These are phyloP conservation scores for Erythrobasidium hasegawianum DNA, from an alignment of 1,284 basidiomycete species.

Conservation along the genomic window DNA sequence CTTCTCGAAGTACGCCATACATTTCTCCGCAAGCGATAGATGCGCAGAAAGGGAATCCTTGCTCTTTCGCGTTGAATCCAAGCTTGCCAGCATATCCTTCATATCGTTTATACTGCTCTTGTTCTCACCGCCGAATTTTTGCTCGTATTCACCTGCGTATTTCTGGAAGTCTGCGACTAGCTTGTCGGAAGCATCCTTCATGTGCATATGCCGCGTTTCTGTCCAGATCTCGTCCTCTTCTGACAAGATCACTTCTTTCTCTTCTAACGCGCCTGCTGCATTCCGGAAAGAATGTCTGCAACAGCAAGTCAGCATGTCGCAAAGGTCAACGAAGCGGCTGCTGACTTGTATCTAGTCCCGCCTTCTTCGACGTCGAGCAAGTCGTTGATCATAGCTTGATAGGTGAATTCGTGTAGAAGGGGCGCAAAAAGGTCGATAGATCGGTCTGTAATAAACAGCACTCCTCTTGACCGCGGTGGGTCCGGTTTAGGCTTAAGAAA, in stretches of 20 bases:
- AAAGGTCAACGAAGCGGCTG: too few relatives aligned
- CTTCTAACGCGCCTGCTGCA: conserved; percentile 66
- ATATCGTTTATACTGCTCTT: conserved; percentile 87
- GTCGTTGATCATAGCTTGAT: conserved; percentile 98
- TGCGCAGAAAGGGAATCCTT: conserved; percentile 95
- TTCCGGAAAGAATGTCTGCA: conserved; percentile 44
- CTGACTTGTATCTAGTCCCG: conserved; percentile 82
- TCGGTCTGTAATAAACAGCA: conserved; percentile 91
- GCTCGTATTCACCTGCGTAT: conserved; percentile 84
- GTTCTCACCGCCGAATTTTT: conserved; percentile 67
- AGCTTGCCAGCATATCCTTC: conserved; percentile 95
- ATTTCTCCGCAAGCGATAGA: conserved; percentile 94
- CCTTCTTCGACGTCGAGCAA: conserved; percentile 74
- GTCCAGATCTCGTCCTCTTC: conserved; percentile 90
- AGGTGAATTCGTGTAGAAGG: conserved; percentile 94
- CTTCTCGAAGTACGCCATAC: conserved; percentile 88
- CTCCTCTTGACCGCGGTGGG: conserved; percentile 64
- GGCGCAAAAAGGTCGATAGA: conserved; percentile 90
- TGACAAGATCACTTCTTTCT: conserved; percentile 77
- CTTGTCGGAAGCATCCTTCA: conserved; percentile 96
- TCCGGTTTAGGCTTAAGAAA: conserved; percentile 60
- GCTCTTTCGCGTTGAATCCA: conserved; percentile 93
- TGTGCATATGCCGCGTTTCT: conserved; percentile 90
- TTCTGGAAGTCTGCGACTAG: conserved; percentile 91
- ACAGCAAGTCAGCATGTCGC: too few relatives aligned